Base-by-base conservation (phyloP, 2,329 filamentous ascomycete species). In the Mariannaea sp. region DNA sequence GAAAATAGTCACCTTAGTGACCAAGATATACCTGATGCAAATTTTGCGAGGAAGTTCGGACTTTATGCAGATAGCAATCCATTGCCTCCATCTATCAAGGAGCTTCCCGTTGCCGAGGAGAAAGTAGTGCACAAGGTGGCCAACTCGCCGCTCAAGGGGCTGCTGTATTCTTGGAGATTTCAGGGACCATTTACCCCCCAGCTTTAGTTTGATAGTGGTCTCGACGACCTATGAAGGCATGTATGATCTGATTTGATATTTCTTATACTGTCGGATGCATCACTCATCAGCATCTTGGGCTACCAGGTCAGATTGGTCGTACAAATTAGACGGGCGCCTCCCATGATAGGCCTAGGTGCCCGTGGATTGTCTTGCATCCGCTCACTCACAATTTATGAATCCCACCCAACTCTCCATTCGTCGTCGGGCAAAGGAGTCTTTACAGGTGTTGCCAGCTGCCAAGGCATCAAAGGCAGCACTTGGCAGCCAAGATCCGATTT, bases 171-270 rank as follows among this genome's bases (percentile, higher is more conserved):
- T 2, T 70, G 68, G 68, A 65, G 62, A 29, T 75, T 76, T 51
- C 69, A 69, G 3, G 75, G 74, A 2, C 76, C 76, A 0, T 75
- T 78, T 20, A 78, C 75, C 1, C 74, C 76, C 10, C 72, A 77
- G 46, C 68, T 78, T 17, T 75, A 75, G 44, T 76, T 75, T 39
- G 76, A 78, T 54, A 71, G 75, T 14, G 74, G 75, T 1, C 65
- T 77, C 33, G 75, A 78, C 49, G 76, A 74, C 50, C 66, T 69
- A 40, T 76, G 72, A 70, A 68, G 55, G 27, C 41, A 32, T 12
- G 16, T 27, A 10, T 55, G 24, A 58, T 10, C 27, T 13, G 9
- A 27, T 7, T n/a, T 3, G 8, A 27, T 27, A 10, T n/a, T n/a
- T 9, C 16, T 16, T 10, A n/a, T 12, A 32, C 27, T 38, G 29